Conservation (phyloP, 305 asterid species). For the Solanum chacoense region DNA sequence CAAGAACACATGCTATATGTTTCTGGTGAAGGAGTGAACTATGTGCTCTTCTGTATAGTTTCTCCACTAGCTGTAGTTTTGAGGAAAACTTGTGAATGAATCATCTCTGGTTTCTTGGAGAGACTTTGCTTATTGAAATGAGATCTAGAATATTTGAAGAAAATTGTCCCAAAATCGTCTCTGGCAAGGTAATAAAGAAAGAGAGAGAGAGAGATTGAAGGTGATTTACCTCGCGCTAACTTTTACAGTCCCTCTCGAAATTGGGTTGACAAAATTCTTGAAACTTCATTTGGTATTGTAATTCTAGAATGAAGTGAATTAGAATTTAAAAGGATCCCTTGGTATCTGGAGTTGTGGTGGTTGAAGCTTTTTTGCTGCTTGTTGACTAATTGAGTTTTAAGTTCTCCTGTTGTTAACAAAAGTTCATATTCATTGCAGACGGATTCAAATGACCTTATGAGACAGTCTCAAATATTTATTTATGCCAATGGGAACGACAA, state of each 20-base stretch:
- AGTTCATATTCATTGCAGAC: slow-evolving; percentile 33
- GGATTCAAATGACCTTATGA: slow-evolving; percentile 75
- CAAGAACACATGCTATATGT: not conserved
- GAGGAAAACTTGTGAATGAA: not conserved
- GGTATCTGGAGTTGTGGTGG: not conserved
- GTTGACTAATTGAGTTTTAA: not conserved
- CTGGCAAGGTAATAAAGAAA: not conserved
- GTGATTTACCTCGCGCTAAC: not conserved
- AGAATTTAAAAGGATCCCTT: not conserved
- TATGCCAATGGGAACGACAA: slow-evolving; percentile 74
- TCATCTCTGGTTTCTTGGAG: not conserved
- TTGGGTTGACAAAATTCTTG: not conserved
- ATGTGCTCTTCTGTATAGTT: not conserved
- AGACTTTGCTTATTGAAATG: not conserved
- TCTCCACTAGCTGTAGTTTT: not conserved
- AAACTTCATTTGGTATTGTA: not conserved
- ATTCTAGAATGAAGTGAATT: not conserved
- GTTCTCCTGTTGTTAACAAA: not conserved
- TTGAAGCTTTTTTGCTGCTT: not conserved
- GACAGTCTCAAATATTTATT: slow-evolving; percentile 61
- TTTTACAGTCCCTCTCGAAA: not conserved
- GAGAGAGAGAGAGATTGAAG: not conserved
- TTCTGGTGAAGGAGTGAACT: not conserved
- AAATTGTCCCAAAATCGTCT: not conserved
- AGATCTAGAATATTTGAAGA: not conserved